phyloP scores from a whole-genome alignment of 331 rosid species.

The Malus hybrid region DNA sequence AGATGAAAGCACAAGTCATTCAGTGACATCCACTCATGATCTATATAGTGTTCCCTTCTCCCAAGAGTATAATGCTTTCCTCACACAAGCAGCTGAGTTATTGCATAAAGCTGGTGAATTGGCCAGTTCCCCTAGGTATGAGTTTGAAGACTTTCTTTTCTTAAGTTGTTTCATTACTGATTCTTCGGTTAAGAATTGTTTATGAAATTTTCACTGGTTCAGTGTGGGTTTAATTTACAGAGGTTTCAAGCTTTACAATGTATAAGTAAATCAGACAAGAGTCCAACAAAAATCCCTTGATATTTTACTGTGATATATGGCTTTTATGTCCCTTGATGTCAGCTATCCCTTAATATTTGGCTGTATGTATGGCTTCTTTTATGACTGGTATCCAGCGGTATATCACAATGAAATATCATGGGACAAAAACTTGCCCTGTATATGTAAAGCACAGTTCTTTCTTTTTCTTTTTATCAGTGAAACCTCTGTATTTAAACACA shows the following conservation, averaged over 20 bases:
- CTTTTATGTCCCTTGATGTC: not conserved
- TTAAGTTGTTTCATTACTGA: not conserved
- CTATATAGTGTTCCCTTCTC: constrained; percentile 63
- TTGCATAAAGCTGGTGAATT: constrained; percentile 81
- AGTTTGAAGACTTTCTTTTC: not conserved
- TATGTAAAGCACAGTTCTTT: not conserved
- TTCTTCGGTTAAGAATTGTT: not conserved
- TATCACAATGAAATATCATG: not conserved
- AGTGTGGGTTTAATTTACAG: not conserved
- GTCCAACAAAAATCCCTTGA: not conserved
- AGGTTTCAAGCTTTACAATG: not conserved
- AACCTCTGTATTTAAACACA: not conserved
- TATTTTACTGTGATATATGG: not conserved
- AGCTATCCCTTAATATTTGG: not conserved
- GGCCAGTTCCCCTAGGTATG: constrained; percentile 57
- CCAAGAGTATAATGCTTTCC: constrained; percentile 66
- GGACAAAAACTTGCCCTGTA: not conserved
- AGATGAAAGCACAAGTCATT: not conserved
- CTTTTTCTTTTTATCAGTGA: not conserved
- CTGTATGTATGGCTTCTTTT: not conserved
- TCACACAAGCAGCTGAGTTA: constrained; percentile 63
- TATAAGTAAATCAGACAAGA: not conserved
- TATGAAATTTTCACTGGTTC: not conserved
- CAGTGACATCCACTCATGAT: constrained; percentile 33
- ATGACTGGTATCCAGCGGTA: not conserved